Evolutionary conservation across 2,329 filamentous ascomycete species (phyloP).

Genomic region (Penicillium brasilianum): DNA sequence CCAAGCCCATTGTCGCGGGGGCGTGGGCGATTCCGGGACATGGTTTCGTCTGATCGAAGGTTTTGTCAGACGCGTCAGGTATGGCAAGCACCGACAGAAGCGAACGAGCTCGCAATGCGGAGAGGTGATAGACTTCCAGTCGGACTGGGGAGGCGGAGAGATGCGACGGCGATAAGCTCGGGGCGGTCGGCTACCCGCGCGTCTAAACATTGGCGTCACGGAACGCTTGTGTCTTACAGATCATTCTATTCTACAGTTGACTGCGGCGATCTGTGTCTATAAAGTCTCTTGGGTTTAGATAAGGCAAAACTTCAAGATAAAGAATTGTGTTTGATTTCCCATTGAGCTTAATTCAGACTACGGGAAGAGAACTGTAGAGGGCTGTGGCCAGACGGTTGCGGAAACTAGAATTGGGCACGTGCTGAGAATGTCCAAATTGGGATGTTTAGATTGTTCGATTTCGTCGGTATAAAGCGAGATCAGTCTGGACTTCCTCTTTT

Average conservation of each 20-base stretch:
- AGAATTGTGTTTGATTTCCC: background rate
- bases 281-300: background rate
- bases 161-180: conserved; percentile 16
- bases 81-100: background rate
- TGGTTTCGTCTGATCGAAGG: conserved; percentile 20
- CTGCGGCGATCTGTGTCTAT: background rate
- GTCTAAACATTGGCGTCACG: conserved; percentile 12
- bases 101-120: background rate
- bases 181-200: conserved; percentile 25
- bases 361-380: background rate
- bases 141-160: conserved; percentile 11
- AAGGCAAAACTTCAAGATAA: background rate
- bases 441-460: background rate
- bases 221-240: background rate
- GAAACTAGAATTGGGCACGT: background rate
- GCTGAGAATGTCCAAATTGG: background rate
- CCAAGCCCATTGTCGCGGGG: conserved; percentile 50
- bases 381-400: conserved; percentile 4
- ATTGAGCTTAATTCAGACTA: background rate
- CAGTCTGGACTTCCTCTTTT: background rate
- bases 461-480: background rate
- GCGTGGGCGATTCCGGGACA: conserved; percentile 51
- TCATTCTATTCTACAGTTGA: background rate
- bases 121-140: background rate
- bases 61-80: background rate